Evolutionary conservation across 2,329 filamentous ascomycete species (phyloP), one percentile per base, ranked within the genome.

Genomic region (Thermomyces lanuginosus): DNA sequence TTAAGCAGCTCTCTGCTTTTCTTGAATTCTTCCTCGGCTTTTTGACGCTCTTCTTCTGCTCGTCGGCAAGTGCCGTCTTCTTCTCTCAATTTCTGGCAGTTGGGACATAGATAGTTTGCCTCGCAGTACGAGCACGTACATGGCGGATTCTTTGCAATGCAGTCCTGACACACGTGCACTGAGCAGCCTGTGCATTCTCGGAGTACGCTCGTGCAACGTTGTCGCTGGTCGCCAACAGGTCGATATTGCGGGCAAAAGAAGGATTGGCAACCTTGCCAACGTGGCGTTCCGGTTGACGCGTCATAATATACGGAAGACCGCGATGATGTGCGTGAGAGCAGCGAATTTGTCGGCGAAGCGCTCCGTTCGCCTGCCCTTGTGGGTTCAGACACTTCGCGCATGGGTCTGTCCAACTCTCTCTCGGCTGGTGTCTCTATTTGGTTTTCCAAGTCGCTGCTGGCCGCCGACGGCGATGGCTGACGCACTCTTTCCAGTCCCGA

Each of bases 181-280:
- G 52, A 52, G 39, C 59, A 63, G 19, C 46, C 48, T 8, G 48
- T 51, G 37, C 59, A 63, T 46, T 62, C 54, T 14, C 49, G 49
- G 8, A 61, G 46, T 16, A 51, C 37, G 27, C 53, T 58, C 8
- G 49, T 40, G 36, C 59, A 63, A 16, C 56, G 46, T 31, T 55
- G 50, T 4, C 58, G 55, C 30, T 58, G 55, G 33, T 63, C 59
- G 7, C 56, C 55, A 8, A 55, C 38, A 4, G 50, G 41, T 20
- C 56, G 52, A 27, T 48, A 53, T 18, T 51, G 46, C 1, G 58
- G 55, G 30, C 59, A 63, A 36, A 60, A 60, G 34, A 61, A 58
- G 6, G 59, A 57, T 30, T 57, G 55, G 34, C 59, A 63, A 10
- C 58, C 59, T 40, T 53, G 50, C 59, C 59, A 61, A 29, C 41